These are phyloP conservation scores for Candida tropicalis DNA, from an alignment of 1,139 yeast genomes.

Conservation along the genomic window DNA sequence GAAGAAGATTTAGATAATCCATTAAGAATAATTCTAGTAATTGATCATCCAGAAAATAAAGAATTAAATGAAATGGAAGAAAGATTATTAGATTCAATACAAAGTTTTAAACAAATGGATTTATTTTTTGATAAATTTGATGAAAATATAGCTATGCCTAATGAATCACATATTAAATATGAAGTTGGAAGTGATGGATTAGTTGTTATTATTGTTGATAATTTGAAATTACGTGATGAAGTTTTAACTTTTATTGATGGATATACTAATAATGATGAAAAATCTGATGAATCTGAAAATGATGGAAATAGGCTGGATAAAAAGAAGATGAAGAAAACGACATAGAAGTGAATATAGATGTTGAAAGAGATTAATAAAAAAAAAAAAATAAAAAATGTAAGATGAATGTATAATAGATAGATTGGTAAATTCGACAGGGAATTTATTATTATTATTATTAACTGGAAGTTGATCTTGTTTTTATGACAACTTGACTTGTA, in stretches of 20 bases:
- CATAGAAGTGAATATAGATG: slow-evolving; percentile 4
- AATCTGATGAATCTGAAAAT: slow-evolving; percentile 6
- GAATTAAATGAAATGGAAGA: slow-evolving; percentile 53
- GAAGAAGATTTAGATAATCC: slow-evolving; percentile 43
- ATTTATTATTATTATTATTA: too few relatives aligned
- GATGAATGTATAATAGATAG: slow-evolving; percentile 2
- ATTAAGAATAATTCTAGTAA: slow-evolving; percentile 41
- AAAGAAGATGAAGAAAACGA: slow-evolving; percentile 11
- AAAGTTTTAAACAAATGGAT: slow-evolving; percentile 54
- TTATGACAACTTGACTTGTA: too few relatives aligned
- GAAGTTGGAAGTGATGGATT: slow-evolving; percentile 75
- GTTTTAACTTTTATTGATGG: slow-evolving; percentile 42
- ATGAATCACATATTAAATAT: slow-evolving; percentile 66
- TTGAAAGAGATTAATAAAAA: background rate
- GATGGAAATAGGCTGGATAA: slow-evolving; percentile 15
- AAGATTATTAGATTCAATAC: slow-evolving; percentile 45
- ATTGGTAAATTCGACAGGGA: too few relatives aligned
- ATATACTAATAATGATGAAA: slow-evolving; percentile 17
- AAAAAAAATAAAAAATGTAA: slow-evolving; percentile 6
- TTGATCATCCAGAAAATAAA: slow-evolving; percentile 27
- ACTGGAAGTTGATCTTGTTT: too few relatives aligned
- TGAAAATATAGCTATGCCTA: slow-evolving; percentile 61
- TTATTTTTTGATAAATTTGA: slow-evolving; percentile 65
- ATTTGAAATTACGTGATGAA: slow-evolving; percentile 29
- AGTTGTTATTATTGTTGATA: slow-evolving; percentile 59